Evolutionary conservation across 164 flowering plant genomes (phyloP).

Genomic region (Vitis amurensis): DNA sequence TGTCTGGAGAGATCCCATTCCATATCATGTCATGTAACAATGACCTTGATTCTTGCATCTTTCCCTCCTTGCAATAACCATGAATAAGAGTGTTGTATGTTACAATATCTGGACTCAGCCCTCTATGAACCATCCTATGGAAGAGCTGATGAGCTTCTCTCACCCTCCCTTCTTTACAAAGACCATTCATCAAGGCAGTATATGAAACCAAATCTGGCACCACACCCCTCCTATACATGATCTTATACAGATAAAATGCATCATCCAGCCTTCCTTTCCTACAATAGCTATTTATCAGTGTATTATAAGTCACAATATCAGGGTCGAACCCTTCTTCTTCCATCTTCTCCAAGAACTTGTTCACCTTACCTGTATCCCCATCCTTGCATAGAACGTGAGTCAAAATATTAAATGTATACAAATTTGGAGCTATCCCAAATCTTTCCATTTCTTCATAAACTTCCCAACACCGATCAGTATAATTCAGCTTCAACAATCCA

Average conservation of each 20-base stretch:
- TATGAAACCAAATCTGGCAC: constrained; percentile 75
- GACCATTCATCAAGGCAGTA: constrained; percentile 75
- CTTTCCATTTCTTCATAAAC: constrained; percentile 64
- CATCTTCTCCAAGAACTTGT: constrained; percentile 79
- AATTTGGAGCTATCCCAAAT: constrained; percentile 56
- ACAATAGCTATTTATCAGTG: constrained; percentile 69
- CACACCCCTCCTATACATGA: constrained; percentile 74
- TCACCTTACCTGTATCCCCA: constrained; percentile 62
- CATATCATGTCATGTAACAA: constrained; percentile 66
- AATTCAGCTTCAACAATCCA: constrained; percentile 54
- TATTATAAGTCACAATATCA: constrained; percentile 92
- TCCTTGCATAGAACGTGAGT: constrained; percentile 66
- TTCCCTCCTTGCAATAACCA: constrained; percentile 77
- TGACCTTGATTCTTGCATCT: constrained; percentile 55
- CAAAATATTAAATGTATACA: constrained; percentile 78
- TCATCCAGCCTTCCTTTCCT: constrained; percentile 64
- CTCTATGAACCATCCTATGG: constrained; percentile 62
- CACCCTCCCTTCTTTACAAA: constrained; percentile 57
- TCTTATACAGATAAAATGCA: constrained; percentile 74
- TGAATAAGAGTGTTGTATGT: constrained; percentile 72
- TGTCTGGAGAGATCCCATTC: constrained; percentile 56
- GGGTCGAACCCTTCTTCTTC: constrained; percentile 92
- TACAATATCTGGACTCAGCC: constrained; percentile 61
- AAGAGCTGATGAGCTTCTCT: constrained; percentile 81
- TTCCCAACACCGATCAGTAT: constrained; percentile 60